Conservation (phyloP, 148 eudicot species). For the Vaccinium darrowii region DNA sequence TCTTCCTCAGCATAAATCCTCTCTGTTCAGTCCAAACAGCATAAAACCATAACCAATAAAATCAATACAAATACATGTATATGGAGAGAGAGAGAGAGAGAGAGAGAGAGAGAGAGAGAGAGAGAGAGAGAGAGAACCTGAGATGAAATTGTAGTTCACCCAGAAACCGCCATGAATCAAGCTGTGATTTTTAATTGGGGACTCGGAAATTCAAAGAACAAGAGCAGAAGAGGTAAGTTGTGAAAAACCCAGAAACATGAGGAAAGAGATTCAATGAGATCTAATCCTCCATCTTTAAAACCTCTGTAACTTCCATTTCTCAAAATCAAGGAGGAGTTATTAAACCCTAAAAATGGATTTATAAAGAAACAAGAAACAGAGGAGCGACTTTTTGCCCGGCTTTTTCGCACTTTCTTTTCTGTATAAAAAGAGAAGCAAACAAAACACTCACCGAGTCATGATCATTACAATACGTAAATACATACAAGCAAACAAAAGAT, state of each 20-base stretch:
- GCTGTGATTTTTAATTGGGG: neutral
- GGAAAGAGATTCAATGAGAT: constrained; percentile 5
- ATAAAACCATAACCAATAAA: neutral
- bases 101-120: neutral
- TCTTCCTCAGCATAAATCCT: constrained; percentile 29
- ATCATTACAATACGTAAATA: constrained; percentile 16
- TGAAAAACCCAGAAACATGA: constrained; percentile 12
- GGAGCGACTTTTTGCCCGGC: constrained; percentile 13
- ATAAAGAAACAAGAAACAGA: neutral
- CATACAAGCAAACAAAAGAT: neutral
- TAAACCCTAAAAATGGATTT: neutral
- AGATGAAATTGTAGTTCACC: constrained; percentile 7
- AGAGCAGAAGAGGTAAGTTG: neutral
- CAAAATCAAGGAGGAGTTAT: neutral
- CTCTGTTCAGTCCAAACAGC: neutral
- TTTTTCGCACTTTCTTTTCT: constrained; percentile 16
- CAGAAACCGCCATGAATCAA: constrained; percentile 8
- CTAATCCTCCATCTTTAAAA: neutral
- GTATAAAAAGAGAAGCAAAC: constrained; percentile 5
- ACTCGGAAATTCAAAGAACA: neutral
- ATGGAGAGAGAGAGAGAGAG: neutral
- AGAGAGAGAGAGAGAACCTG: neutral
- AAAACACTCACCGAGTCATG: constrained; percentile 17
- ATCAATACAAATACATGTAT: neutral
- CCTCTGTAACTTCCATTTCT: constrained; percentile 24